These are phyloP conservation scores for Oryza punctata DNA, from an alignment of 176 grass and related monocot genomes.

Conservation along the genomic window DNA sequence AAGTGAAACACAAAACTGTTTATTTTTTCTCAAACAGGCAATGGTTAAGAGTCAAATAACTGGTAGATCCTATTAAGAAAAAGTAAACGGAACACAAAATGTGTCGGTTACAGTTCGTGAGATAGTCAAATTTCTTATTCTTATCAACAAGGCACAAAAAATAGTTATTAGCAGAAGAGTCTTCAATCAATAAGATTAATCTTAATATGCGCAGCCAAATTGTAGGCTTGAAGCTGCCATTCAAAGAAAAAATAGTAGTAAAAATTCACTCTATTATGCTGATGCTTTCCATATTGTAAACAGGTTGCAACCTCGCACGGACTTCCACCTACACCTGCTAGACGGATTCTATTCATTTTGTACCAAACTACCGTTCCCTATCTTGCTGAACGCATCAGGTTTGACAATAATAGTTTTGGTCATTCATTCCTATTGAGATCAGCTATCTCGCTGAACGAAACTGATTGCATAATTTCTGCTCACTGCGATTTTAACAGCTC, in stretches of 20 bases:
- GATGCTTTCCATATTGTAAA: conserved; percentile 18
- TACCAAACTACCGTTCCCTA: conserved; percentile 90
- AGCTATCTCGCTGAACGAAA: conserved; percentile 14
- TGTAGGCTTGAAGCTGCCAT: not conserved
- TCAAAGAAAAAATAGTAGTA: not conserved
- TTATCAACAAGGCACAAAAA: not conserved
- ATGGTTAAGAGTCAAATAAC: not conserved
- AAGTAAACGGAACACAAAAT: not conserved
- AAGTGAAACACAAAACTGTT: not conserved
- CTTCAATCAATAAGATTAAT: conserved; percentile 1
- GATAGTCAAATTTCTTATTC: conserved; percentile 1
- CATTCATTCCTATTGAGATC: not conserved
- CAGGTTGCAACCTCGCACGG: conserved; percentile 82
- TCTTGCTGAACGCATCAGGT: conserved; percentile 95
- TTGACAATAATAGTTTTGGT: conserved; percentile 12
- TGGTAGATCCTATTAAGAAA: not conserved
- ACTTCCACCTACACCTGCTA: conserved; percentile 85
- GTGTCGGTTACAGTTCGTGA: not conserved
- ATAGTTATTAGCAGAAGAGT: not conserved
- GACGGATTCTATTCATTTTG: conserved; percentile 81
- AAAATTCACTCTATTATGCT: conserved; percentile 26
- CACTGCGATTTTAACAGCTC: conserved; percentile 63
- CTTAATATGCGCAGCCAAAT: not conserved
- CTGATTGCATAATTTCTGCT: conserved; percentile 19
- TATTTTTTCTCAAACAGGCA: not conserved